Base-by-base conservation (phyloP, 345 rosid species). In the Eutrema heterophyllum region DNA sequence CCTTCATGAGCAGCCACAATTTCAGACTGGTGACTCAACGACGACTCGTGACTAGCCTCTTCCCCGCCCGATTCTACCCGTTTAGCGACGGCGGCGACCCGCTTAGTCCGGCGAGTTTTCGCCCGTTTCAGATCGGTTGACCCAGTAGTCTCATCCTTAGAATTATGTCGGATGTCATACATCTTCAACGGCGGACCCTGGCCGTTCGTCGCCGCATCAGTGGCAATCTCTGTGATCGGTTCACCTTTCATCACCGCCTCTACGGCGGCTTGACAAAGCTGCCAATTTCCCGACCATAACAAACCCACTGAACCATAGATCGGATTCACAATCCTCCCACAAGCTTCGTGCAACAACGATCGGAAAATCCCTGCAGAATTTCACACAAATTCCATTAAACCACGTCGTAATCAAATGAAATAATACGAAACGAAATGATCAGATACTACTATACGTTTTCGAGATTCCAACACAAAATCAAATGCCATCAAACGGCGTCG, bases 241-340 rank as follows among this genome's bases (percentile, higher is more conserved):
- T 80, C 75, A 4, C 98, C 99, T 72, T 83, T 90, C 4, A 95
- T 77, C 39, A 95, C 97, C 11, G 98, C 82, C 35, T 92, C 98
- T 0, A 95, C 99, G 3, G 99, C 99, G 24, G 87, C 79, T 78
- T 95, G 97, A 56, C 99, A 95, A 40, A 92, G 96, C 44, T 86
- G 92, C 99, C 99, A 95, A 65, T 87, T 85, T 40, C 98, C 98
- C 1, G 98, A 90, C 96, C 94, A 89, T 48, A 95, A 68, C 81
- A 95, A 75, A 30, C 99, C 99, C 0, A 92, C 97, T 4, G 99
- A 95, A 2, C 99, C 99, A 59, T 90, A 92, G 60, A 95, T 92
- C 69, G 99, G 99, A 79, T 95, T 90, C 73, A 95, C 98, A 16
- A 95, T 88, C 81, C 99, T 81, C 7, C 99, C 99, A 48, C 99